Percentiles rank a stretch among this genome's conserved stretches.
Evolutionary conservation across 2,329 filamentous ascomycete genomes (phyloP).

Genomic region (Chrysoporthe austroafricana): DNA sequence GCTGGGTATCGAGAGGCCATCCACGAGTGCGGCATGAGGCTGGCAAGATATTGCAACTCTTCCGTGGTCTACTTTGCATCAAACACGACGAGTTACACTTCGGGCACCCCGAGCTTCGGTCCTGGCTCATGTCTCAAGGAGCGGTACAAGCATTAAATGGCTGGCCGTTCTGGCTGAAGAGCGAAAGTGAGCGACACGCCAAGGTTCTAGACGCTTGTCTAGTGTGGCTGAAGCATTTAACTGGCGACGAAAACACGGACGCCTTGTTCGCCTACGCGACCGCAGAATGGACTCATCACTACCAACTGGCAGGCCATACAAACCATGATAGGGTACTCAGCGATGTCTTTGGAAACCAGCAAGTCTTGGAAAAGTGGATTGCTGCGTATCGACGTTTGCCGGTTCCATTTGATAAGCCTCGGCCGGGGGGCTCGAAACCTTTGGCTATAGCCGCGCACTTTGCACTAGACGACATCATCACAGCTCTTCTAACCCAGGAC

Average conservation of each 20-base stretch:
- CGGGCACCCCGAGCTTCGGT: neutral
- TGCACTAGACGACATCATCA: neutral
- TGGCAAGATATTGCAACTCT: neutral
- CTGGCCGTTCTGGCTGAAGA: neutral
- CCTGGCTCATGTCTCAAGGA: neutral
- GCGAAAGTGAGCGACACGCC: neutral
- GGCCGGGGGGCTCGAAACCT: neutral
- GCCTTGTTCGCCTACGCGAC: neutral
- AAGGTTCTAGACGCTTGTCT: neutral
- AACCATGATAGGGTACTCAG: neutral
- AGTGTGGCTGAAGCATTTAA: neutral
- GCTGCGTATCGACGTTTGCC: neutral
- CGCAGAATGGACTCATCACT: slow-evolving; percentile 7
- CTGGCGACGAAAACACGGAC: neutral
- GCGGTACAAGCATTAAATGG: neutral
- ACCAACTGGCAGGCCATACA: neutral
- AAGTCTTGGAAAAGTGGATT: neutral
- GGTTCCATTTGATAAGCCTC: neutral
- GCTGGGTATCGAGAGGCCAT: neutral
- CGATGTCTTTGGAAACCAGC: neutral
- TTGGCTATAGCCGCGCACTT: slow-evolving; percentile 7
- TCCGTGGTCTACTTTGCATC: slow-evolving; percentile 1
- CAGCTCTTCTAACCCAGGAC: neutral
- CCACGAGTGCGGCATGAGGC: neutral
- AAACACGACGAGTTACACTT: slow-evolving; percentile 7